Base-by-base conservation (phyloP, 306 rosid species). In the Acacia melanoxylon region DNA sequence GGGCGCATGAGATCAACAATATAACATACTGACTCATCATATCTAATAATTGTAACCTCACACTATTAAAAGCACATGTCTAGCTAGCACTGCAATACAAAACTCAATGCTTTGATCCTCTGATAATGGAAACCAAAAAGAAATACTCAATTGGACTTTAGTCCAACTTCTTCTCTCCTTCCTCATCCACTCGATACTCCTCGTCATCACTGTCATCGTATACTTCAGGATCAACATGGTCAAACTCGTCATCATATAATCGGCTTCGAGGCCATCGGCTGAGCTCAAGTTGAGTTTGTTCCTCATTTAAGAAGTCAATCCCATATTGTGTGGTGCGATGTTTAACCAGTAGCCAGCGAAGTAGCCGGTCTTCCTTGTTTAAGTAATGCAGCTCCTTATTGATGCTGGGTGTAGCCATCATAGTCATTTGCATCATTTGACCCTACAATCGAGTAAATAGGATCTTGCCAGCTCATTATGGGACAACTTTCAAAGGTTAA, bases 331-430 rank as follows among this genome's bases (percentile, higher is more conserved):
- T 40, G 62, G 84, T 72, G 17, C 94, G 92, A 51, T 92, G 94
- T 86, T 90, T 94, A 79, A 91, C 94, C 67, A 92, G 83, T 85
- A 94, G 93, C 97, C 97, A 91, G 29, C 96, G 97, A 78, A 93
- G 83, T 44, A 93, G 82, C 9, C 93, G 84, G 76, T 95, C 99
- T 86, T 95, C 99, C 89, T 93, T 93, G 91, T 92, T 93, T 77
- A 95, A 86, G 91, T 95, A 95, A 76, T 89, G 98, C 74, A 95
- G 87, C 91, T 95, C 98, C 83, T 91, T 90, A 92, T 95, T 95
- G 80, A 93, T 88, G 88, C 86, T 88, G 11, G 98, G 98, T 5
- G 93, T 88, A 76, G 98, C 93, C 98, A 95, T 95, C 97, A 95
- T 90, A 44, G 95, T 93, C 90, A 93, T 88, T 87, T 95, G 99